These are phyloP conservation scores for Narthecium ossifragum DNA, from an alignment of 106 monocot genomes.

Conservation along the genomic window DNA sequence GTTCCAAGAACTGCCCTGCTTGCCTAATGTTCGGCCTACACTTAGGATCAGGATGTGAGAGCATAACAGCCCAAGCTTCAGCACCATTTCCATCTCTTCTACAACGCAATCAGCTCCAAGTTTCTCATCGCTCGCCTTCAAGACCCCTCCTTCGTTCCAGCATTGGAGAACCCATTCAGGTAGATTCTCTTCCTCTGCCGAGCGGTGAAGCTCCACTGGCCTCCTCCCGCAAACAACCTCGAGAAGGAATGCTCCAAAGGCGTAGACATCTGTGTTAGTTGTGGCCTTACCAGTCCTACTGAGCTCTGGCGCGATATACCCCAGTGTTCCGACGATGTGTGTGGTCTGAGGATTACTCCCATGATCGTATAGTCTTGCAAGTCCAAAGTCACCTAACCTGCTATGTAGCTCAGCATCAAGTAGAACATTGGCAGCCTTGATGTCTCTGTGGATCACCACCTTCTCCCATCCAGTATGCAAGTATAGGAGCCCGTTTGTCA, in stretches of 20 bases:
- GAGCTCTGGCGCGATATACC: constrained; percentile 1
- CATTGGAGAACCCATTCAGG: background rate
- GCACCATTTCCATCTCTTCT: constrained; percentile 2
- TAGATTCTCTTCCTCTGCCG: background rate
- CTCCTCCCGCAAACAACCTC: constrained; percentile 3
- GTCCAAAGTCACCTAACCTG: background rate
- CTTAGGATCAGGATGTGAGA: background rate
- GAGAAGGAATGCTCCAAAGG: background rate
- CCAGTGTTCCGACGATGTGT: background rate
- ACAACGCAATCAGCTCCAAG: background rate
- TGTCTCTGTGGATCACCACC: constrained; percentile 1
- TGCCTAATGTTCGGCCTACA: constrained; percentile 2
- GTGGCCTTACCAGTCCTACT: background rate
- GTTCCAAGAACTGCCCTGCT: background rate
- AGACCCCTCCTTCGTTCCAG: background rate
- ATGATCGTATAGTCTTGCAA: background rate
- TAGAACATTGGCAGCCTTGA: background rate
- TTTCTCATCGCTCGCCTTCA: background rate
- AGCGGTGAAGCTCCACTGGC: background rate
- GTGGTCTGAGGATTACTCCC: background rate
- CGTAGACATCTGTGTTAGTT: background rate
- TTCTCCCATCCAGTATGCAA: background rate
- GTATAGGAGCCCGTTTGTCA: background rate
- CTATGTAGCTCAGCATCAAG: background rate
- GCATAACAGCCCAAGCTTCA: background rate